A percentile compares a stretch with the other conserved stretches of the same genome.
Conservation (phyloP, 192 early-diverging fungal species). For the Coemansia sp. region DNA sequence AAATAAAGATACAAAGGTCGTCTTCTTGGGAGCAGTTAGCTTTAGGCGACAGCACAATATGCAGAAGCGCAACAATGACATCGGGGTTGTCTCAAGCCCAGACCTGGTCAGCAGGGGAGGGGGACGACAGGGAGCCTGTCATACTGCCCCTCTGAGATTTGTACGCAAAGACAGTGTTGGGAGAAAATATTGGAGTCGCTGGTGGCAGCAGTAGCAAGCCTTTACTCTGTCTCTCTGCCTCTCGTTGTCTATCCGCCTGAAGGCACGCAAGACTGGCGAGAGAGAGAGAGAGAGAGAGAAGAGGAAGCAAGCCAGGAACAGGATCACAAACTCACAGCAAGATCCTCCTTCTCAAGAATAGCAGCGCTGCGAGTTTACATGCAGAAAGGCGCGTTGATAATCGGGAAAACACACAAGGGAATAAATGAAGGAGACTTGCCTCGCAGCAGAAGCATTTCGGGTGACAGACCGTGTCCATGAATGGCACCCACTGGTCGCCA, state of each 20-base stretch:
- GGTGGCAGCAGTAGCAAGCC: neutral
- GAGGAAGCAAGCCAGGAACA: constrained; percentile 1
- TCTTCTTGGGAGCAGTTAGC: neutral
- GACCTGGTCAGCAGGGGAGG: neutral
- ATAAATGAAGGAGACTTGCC: constrained; percentile 61
- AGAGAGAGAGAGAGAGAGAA: neutral
- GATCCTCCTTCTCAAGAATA: constrained; percentile 1
- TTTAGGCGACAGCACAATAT: neutral
- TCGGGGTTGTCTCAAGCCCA: constrained; percentile 2
- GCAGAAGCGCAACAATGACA: constrained; percentile 10
- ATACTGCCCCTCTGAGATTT: neutral
- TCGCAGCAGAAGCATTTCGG: constrained; percentile 94
- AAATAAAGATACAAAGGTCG: no score
- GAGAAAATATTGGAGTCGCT: neutral
- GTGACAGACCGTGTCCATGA: constrained; percentile 83
- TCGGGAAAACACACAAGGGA: neutral
- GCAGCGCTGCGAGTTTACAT: neutral
- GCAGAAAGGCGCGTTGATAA: neutral
- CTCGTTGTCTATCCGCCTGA: no score
- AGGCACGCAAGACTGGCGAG: no score
- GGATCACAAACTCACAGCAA: neutral
- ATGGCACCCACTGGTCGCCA: constrained; percentile 90
- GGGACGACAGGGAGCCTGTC: neutral
- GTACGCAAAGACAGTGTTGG: neutral
- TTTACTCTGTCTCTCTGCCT: neutral